phyloP scores from a whole-genome alignment of 495 filamentous ascomycete species.

The Extremus antarcticus region DNA sequence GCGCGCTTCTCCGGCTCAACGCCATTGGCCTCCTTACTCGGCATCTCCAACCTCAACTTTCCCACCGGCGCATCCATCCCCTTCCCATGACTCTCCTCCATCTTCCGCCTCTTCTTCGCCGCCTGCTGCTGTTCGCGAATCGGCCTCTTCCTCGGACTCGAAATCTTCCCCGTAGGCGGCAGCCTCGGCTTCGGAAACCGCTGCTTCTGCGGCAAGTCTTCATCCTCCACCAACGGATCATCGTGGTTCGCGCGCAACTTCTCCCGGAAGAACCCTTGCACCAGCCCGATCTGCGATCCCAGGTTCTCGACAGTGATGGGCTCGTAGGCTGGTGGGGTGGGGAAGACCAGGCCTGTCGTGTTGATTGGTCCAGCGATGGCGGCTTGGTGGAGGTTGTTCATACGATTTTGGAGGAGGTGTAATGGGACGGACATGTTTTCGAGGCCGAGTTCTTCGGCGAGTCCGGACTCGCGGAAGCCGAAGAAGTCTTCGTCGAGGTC shows the following conservation, averaged over 20 bases:
- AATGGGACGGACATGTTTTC: constrained; percentile 81
- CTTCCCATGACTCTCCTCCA: constrained; percentile 21
- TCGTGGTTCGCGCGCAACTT: constrained; percentile 75
- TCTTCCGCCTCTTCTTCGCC: constrained; percentile 56
- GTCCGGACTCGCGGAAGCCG: constrained; percentile 88
- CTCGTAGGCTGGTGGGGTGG: constrained; percentile 59
- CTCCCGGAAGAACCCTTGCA: constrained; percentile 78
- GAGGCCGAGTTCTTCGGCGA: constrained; percentile 80
- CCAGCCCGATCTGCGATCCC: constrained; percentile 66
- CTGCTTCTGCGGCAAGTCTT: constrained; percentile 87
- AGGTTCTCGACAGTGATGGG: constrained; percentile 73
- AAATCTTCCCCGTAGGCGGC: constrained; percentile 90
- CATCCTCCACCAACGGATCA: constrained; percentile 80
- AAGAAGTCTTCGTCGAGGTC: constrained; percentile 98
- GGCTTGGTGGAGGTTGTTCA: constrained; percentile 67
- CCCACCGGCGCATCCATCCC: constrained; percentile 22
- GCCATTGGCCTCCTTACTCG: constrained; percentile 18
- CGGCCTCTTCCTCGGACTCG: constrained; percentile 77
- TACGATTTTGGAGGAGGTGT: constrained; percentile 84
- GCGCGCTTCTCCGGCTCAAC: constrained; percentile 29
- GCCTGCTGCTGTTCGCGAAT: constrained; percentile 60
- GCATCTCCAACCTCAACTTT: constrained; percentile 31
- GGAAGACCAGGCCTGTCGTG: constrained; percentile 47
- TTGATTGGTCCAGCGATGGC: constrained; percentile 54
- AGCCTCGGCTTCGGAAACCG: constrained; percentile 84